Base-by-base conservation (phyloP, 441 rosid species). In the Corymbia citriodora region DNA sequence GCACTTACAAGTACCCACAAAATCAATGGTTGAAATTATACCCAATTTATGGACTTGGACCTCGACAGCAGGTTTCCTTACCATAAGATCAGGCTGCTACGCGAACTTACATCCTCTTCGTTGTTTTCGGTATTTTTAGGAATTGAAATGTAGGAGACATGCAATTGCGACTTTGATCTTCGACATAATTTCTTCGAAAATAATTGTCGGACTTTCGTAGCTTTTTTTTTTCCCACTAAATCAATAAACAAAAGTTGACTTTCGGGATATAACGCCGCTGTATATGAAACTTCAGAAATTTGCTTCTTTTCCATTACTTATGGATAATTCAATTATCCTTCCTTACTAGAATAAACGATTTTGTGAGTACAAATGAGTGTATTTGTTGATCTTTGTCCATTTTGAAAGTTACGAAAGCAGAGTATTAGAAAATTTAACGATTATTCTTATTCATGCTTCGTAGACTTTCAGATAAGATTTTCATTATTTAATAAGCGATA, bases 401-500 rank as follows among this genome's bases (percentile, higher is more conserved):
- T 72, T 19, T 10, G 48, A 36, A 72, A 72, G 45, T 72, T 36
- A 33, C 81, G 10, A 12, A 21, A 40, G 85, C 11, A 17, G 49
- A 40, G 83, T 40, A n/a, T 6, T 0, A 1, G 17, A 15, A 61
- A 61, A 61, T 29, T 61, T 0, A 61, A 13, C 33, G 0, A 0
- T 1, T 61, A 29, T n/a, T 9, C 74, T 0, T n/a, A 14, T n/a
- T 65, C 74, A 65, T 65, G 14, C 72, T 15, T 17, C 72, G 2
- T 29, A 1, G 1, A 68, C 40, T 68, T 16, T 68, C 31, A 68
- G 18, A 68, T 68, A 16, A 68, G 74, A n/a, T 68, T 68, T 68
- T 68, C 31, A 8, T 8, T 8, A 17, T 31, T 19, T 16, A 68
- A 68, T 31, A 15, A 4, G 18, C 3, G 21, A 68, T 8, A n/a